Evolutionary conservation across 768 basidiomycete genomes (phyloP).

Genomic region (Kwoniella botswanensis): DNA sequence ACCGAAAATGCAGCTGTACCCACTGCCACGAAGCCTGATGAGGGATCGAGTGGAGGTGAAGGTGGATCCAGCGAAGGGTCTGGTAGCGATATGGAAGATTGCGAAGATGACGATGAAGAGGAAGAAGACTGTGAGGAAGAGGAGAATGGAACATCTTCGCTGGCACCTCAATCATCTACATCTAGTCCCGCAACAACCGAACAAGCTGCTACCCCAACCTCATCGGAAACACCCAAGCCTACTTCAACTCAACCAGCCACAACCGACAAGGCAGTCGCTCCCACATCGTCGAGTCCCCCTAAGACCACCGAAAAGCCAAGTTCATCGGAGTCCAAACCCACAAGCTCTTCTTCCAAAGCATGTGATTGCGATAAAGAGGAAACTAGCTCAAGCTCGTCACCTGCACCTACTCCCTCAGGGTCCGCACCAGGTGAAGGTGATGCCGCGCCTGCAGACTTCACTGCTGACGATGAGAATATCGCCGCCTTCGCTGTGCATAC

Average conservation of each 20-base stretch:
- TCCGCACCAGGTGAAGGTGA: not conserved
- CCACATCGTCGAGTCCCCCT: not conserved
- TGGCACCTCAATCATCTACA: not conserved
- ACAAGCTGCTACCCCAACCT: constrained; percentile 3
- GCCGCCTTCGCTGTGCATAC: not conserved
- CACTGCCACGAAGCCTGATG: not conserved
- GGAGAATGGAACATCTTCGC: not conserved
- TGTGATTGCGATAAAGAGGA: constrained; percentile 5
- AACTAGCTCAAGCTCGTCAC: not conserved
- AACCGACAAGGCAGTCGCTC: not conserved
- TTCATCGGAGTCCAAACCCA: not conserved
- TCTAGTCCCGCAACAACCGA: not conserved
- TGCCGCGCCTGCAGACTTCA: not conserved
- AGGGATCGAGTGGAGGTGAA: constrained; percentile 3
- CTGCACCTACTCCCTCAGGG: not conserved
- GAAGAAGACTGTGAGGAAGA: constrained; percentile 10
- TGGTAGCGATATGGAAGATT: not conserved
- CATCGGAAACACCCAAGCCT: not conserved
- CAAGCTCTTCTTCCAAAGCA: not conserved
- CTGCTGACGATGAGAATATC: not conserved
- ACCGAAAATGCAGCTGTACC: not conserved
- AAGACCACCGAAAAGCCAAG: not conserved
- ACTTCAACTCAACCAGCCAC: not conserved
- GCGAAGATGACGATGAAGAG: constrained; percentile 7
- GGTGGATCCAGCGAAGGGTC: not conserved